Conservation (phyloP, 73 alveolate genomes). For the Paramecium tetraurelia region DNA sequence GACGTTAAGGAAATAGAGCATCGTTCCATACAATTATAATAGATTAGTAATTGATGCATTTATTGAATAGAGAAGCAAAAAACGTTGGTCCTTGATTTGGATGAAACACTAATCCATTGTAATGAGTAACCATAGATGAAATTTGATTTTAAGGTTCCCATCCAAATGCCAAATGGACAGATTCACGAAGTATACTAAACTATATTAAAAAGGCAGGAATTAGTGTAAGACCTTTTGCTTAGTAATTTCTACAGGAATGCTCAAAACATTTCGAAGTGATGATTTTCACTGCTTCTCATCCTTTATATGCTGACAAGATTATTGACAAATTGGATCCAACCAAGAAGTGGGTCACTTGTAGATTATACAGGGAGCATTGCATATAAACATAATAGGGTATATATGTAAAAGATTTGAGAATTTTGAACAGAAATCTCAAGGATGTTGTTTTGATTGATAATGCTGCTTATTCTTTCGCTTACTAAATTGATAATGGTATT, state of each 20-base stretch:
- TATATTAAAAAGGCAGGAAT: conserved; percentile 56
- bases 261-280: conserved; percentile 70
- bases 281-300: conserved; percentile 73
- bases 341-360: conserved; percentile 62
- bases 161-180: conserved; percentile 30
- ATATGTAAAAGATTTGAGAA: conserved; percentile 70
- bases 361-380: conserved; percentile 74
- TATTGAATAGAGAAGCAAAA: background rate
- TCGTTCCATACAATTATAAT: background rate
- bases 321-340: conserved; percentile 68
- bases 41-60: background rate
- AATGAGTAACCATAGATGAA: conserved; percentile 39
- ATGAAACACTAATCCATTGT: conserved; percentile 57
- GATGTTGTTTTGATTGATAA: conserved; percentile 84
- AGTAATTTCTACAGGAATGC: conserved; percentile 25
- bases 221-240: conserved; percentile 54
- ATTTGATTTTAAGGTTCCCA: conserved; percentile 51
- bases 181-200: conserved; percentile 21
- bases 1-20: background rate
- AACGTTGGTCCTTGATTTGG: conserved; percentile 49
- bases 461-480: conserved; percentile 87
- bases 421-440: conserved; percentile 64
- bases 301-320: conserved; percentile 67
- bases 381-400: conserved; percentile 69
- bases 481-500: conserved; percentile 84